Percentiles rank a stretch among this genome's conserved stretches.
Evolutionary conservation across 371 early-diverging fungal species (phyloP).

Genomic region (Mucor piriformis): DNA sequence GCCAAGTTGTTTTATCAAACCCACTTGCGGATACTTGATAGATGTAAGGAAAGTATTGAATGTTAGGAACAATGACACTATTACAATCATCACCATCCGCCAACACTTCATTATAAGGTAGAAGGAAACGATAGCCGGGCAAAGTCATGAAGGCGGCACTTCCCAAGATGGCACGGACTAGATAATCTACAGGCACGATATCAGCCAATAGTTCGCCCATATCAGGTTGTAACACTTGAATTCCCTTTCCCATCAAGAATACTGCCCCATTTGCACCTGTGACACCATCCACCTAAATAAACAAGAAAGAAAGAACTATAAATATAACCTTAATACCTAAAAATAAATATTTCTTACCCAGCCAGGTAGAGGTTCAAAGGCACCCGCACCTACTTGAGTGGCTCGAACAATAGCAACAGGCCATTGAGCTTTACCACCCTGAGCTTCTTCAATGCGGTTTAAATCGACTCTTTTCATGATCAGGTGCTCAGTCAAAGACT

Average conservation of each 20-base stretch:
- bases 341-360: conserved; percentile 50
- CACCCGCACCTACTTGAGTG: conserved; percentile 60
- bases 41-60: conserved; percentile 43
- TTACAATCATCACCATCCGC: conserved; percentile 22
- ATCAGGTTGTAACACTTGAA: conserved; percentile 42
- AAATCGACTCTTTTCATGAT: conserved; percentile 58
- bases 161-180: conserved; percentile 39
- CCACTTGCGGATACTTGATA: conserved; percentile 43
- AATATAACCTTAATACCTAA: background rate
- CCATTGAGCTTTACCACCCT: conserved; percentile 52
- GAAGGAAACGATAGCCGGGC: conserved; percentile 42
- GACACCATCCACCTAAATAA: conserved; percentile 53
- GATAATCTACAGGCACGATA: conserved; percentile 61
- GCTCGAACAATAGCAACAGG: conserved; percentile 65
- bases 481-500: conserved; percentile 62
- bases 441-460: conserved; percentile 53
- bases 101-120: conserved; percentile 50
- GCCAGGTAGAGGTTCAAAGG: conserved; percentile 59
- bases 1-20: conserved; percentile 33
- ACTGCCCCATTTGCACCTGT: conserved; percentile 56
- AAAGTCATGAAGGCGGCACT: conserved; percentile 31
- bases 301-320: background rate
- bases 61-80: conserved; percentile 31
- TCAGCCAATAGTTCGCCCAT: conserved; percentile 45
- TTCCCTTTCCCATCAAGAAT: conserved; percentile 45